Evolutionary conservation across 371 early-diverging fungal species (phyloP), one percentile per base, ranked within the genome.

Genomic region (Rhizomucor pusillus): DNA sequence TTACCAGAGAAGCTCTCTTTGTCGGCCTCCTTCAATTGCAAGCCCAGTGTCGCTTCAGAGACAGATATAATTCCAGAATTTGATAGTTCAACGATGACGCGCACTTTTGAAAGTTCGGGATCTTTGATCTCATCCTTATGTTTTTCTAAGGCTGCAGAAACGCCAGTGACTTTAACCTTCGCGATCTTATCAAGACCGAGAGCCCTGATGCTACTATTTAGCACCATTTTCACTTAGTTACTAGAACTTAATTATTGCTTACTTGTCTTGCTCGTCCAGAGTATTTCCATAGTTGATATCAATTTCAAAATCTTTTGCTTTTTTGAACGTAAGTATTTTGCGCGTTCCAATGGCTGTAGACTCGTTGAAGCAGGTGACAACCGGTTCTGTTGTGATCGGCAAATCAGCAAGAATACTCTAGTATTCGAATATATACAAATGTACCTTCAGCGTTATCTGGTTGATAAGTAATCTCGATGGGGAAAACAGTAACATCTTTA

Each of bases 251-350:
- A 63, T 34, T 37, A 55, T 24, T 0, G 53, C 48, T 69, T 73
- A 79, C 65, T 43, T 56, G 29, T 51, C 61, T 25, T 63, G 62
- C 20, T 54, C 69, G 10, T 67, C 64, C 13, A 64, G 54, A 2
- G 73, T 60, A 25, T 79, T 60, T 41, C 77, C 82, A 60, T 90
- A 88, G 39, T 77, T 73, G 41, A 94, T 67, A 47, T 79, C 79
- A 58, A 94, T 88, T 5, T 80, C 79, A 65, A 95, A 90, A 62
- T 97, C 95, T 1, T 84, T 75, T 12, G 62, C 62, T 25, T 93
- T 87, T 64, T 89, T 88, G 63, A 93, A 90, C 52, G 79, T 86
- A 80, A 97, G 85, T 52, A 90, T 75, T 59, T 94, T 94, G 47
- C 90, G 90, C 3, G 86, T 79, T 5, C 89, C 90, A 43, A 93